These are phyloP conservation scores for Cochlearia excelsa DNA, from an alignment of 345 rosid genomes.

Conservation along the genomic window DNA sequence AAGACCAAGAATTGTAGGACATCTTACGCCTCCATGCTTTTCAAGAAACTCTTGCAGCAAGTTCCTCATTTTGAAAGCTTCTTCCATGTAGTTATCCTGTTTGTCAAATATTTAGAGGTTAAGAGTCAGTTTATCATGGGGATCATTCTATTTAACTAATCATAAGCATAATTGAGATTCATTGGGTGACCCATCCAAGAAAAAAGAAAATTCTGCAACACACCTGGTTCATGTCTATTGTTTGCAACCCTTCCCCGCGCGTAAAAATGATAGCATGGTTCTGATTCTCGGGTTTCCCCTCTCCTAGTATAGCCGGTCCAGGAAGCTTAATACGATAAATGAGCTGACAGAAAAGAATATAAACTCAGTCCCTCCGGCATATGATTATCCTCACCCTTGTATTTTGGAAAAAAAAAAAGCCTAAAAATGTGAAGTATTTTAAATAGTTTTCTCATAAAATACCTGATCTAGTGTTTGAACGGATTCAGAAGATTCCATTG, in stretches of 20 bases:
- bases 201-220: not conserved
- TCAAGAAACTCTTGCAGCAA: conserved; percentile 70
- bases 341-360: conserved; percentile 36
- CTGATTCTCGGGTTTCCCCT: conserved; percentile 66
- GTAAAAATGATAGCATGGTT: conserved; percentile 65
- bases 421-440: not conserved
- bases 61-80: conserved; percentile 83
- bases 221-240: conserved; percentile 70
- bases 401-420: not conserved
- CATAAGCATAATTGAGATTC: conserved; percentile 1
- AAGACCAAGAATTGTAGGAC: conserved; percentile 71
- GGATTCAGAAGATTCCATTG: conserved; percentile 64
- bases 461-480: conserved; percentile 74
- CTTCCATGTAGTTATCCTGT: conserved; percentile 85
- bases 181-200: conserved; percentile 7
- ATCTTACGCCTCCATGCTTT: conserved; percentile 68
- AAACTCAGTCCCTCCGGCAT: conserved; percentile 22
- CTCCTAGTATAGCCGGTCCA: conserved; percentile 56
- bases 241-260: conserved; percentile 60
- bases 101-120: conserved; percentile 10
- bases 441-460: conserved; percentile 18
- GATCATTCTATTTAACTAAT: conserved; percentile 7
- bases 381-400: not conserved
- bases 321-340: conserved; percentile 62
- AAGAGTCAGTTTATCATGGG: not conserved